Evolutionary conservation across 192 early-diverging fungal genomes (phyloP), one percentile per base, ranked within the genome.

Genomic region (Radiomyces spectabilis): DNA sequence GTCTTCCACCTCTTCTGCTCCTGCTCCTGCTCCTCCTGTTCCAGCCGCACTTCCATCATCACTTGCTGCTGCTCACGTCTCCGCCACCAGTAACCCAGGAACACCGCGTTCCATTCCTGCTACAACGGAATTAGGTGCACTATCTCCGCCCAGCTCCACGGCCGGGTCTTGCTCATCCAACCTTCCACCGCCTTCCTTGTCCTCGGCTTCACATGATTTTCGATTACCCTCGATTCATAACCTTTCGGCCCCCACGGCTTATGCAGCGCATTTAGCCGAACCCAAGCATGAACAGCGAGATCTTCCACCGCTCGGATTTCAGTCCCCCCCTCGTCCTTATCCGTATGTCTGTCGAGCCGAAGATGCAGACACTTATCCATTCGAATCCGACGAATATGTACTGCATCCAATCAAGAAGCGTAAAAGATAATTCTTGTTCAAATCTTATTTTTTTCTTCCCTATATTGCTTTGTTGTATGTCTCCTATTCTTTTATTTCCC

Each of bases 151-250:
- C n/a, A n/a, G n/a, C n/a, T n/a, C n/a, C 51, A 39, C 33, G 25
- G 10, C 35, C 51, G 35, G 32, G 51, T n/a, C n/a, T n/a, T n/a
- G n/a, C n/a, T n/a, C n/a, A n/a, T n/a, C n/a, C n/a, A 18, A 26
- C 46, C 15, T 25, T 27, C 9, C 46, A 9, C 9, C 46, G 4
- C 24, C 24, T 29, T 10, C 15, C 42, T 8, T 9, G 42, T 19
- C 19, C 19, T 19, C 42, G 18, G 6, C 42, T 16, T 35, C 47
- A 15, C 40, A 33, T 24, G 47, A 49, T 41, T 39, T 41, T 34
- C 40, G 59, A 10, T 27, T 61, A 5, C 59, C 59, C n/a, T 53
- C 59, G 1, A 61, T 61, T 24, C 59, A 61, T 38, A 46, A 61
- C 21, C 34, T 57, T 15, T 57, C 55, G 32, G 43, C 44, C 10